A percentile compares a stretch with the other conserved stretches of the same genome.
phyloP scores from a whole-genome alignment of 2,329 filamentous ascomycete genomes.

The Alternaria alternata region DNA sequence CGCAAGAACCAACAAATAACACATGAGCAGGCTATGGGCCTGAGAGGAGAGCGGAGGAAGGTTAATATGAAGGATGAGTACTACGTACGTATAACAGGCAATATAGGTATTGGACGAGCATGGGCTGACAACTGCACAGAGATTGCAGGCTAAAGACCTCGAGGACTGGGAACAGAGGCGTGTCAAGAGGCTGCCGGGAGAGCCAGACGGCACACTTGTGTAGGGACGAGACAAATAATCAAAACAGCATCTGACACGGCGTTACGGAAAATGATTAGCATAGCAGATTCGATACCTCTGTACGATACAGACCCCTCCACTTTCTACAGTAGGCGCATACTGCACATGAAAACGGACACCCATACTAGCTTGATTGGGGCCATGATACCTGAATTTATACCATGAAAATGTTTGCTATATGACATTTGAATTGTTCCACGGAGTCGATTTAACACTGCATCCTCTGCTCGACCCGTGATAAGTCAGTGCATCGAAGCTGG shows the following conservation, averaged over 20 bases:
- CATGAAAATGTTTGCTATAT: accelerated
- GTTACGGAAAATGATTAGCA: not conserved
- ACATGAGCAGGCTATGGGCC: conserved; percentile 83
- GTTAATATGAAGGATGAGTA: conserved; percentile 87
- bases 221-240: conserved; percentile 12
- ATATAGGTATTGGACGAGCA: not conserved
- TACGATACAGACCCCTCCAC: not conserved
- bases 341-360: no score
- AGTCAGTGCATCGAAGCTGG: no score
- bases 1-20: conserved; percentile 85
- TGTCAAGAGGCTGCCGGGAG: conserved; percentile 86
- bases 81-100: conserved; percentile 67
- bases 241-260: conserved; percentile 8
- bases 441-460: not conserved
- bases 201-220: conserved; percentile 80
- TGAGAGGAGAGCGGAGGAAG: conserved; percentile 74
- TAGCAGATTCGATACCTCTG: not conserved
- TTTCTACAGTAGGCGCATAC: not conserved
- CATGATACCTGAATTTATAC: not conserved
- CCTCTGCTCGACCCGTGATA: no score
- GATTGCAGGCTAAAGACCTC: conserved; percentile 84
- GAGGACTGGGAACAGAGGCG: conserved; percentile 98
- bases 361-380: no score
- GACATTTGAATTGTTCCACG: no score
- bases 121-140: conserved; percentile 58